A percentile compares a stretch with the other conserved stretches of the same genome.
Evolutionary conservation across 2,329 filamentous ascomycete genomes (phyloP).

Genomic region (Parastagonospora avenae): DNA sequence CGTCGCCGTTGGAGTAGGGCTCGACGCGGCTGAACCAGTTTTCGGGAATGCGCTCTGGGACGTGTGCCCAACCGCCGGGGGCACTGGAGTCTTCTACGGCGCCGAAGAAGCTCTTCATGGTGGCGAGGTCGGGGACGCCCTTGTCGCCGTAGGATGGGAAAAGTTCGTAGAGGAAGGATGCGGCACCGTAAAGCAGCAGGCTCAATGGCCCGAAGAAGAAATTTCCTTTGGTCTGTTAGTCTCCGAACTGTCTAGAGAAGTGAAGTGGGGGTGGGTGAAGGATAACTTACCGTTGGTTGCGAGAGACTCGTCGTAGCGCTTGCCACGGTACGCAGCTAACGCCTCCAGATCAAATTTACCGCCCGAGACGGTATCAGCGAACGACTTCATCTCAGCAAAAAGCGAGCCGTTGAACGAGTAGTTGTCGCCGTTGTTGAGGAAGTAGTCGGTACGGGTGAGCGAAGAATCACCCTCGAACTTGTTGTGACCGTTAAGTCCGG

Average conservation of each 20-base stretch:
- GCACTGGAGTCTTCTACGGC: conserved; percentile 43
- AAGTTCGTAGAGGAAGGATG: conserved; percentile 52
- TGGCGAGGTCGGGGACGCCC: conserved; percentile 22
- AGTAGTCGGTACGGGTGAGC: conserved; percentile 51
- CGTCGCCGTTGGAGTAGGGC: conserved; percentile 44
- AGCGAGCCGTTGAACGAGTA: conserved; percentile 50
- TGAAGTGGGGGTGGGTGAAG: not conserved
- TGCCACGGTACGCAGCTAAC: conserved; percentile 46
- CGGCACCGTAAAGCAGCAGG: conserved; percentile 50
- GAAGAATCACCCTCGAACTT: conserved; percentile 52
- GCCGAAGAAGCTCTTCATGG: conserved; percentile 45
- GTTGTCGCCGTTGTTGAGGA: conserved; percentile 42
- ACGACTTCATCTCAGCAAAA: conserved; percentile 47
- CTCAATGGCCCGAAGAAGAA: conserved; percentile 28
- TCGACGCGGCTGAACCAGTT: conserved; percentile 47
- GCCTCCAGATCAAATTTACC: conserved; percentile 47
- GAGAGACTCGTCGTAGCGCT: conserved; percentile 48
- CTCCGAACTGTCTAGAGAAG: not conserved
- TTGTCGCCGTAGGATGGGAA: conserved; percentile 41
- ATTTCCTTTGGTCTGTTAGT: not conserved
- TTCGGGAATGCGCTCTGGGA: conserved; percentile 48
- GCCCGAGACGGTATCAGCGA: conserved; percentile 28
- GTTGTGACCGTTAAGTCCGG: conserved; percentile 52
- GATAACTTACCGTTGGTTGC: conserved; percentile 41
- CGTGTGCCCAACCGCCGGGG: conserved; percentile 45